Evolutionary conservation across 2,329 filamentous ascomycete genomes (phyloP), one percentile per base, ranked within the genome.

Genomic region (Aspergillus sp.): DNA sequence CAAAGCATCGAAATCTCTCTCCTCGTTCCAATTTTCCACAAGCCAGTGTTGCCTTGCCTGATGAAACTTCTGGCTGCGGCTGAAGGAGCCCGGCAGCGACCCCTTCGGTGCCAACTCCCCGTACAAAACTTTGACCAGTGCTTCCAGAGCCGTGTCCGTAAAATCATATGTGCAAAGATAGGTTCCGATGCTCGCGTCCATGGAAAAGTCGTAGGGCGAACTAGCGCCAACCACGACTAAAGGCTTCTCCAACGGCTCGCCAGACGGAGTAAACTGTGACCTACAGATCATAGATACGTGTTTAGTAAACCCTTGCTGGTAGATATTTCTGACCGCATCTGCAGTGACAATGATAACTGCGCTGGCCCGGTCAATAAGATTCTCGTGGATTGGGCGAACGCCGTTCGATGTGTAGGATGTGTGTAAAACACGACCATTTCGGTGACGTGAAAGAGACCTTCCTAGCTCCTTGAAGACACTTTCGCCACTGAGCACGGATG

Each of bases 141-240:
- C 90, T 60, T 89, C 87, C 77, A 97, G 85, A 17, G 93, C 92
- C 7, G 90, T 93, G 67, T 97, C 93, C 0, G 93, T 97, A 68
- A 96, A 97, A 76, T 97, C 93, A 73, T 96, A 97, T 0, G 93
- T 96, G 78, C 93, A 97, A 41, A 98, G 84, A 68, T 97, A 97
- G 1, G 93, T 96, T 6, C 90, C 90, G 41, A 98, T 93, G 1
- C 87, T 87, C 63, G 89, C 89, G 68, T 98, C 93, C 84, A 93
- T 92, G 45, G 91, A 92, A 72, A 98, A 98, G 73, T 98, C 93
- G 73, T 97, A 98, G 0, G 93, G 93, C 1, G 93, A 97, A 75
- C 92, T 96, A 64, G 96, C 93, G 1, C 93, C 90, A 7, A 97
- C 89, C 3, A 97, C 93, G 23, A 97, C 87, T 39, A 97, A 78